These are phyloP conservation scores for Ilex aquifolium DNA, from an alignment of 257 asterid genomes.

Conservation along the genomic window DNA sequence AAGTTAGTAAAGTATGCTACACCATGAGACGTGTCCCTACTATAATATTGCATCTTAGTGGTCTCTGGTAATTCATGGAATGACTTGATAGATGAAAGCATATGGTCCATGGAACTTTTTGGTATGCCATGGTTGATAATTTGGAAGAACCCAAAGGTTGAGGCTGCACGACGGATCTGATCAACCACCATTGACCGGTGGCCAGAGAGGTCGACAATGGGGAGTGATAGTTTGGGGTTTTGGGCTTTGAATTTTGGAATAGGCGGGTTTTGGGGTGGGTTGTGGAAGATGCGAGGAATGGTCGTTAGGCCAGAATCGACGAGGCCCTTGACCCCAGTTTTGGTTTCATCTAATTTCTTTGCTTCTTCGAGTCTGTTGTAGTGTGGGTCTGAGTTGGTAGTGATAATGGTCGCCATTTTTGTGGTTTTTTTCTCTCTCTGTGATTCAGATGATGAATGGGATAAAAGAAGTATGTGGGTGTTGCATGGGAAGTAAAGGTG, in stretches of 20 bases:
- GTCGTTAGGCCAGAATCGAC: constrained; percentile 29
- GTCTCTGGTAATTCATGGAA: constrained; percentile 28
- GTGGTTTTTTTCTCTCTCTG: no score
- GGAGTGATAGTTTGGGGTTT: neutral
- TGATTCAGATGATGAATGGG: no score
- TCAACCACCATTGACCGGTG: constrained; percentile 20
- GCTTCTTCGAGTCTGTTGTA: constrained; percentile 21
- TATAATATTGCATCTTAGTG: constrained; percentile 23
- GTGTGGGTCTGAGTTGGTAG: no score
- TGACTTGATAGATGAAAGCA: constrained; percentile 10
- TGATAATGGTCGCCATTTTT: no score
- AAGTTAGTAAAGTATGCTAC: constrained; percentile 23
- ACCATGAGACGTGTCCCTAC: constrained; percentile 21
- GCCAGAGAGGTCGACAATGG: constrained; percentile 25
- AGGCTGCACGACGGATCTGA: constrained; percentile 21
- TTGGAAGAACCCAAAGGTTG: constrained; percentile 34
- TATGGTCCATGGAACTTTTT: neutral
- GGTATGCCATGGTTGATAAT: constrained; percentile 31
- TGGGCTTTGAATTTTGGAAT: neutral
- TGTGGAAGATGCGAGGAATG: constrained; percentile 30
- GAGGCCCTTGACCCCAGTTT: constrained; percentile 39
- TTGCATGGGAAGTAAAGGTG: no score
- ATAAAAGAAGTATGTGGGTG: no score
- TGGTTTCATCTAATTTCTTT: constrained; percentile 32
- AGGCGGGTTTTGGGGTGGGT: constrained; percentile 3